Evolutionary conservation across 1,139 yeast genomes (phyloP), one percentile per base, ranked within the genome.

Genomic region (Yamadazyma dushanensis): DNA sequence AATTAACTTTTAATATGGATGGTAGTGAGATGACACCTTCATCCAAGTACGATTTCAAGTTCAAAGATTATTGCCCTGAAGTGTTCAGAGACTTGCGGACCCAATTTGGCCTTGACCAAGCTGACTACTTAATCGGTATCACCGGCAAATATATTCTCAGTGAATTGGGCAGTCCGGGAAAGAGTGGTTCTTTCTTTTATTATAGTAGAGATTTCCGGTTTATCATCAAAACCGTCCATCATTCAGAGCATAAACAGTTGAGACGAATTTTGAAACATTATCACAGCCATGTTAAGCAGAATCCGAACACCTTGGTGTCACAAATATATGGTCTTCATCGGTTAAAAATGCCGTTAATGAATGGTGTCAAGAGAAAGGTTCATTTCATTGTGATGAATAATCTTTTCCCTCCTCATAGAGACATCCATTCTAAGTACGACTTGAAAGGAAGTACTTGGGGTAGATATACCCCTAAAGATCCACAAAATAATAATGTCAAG

Each of bases 311-410:
- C 0, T 70, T 94, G 45, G 66, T 94, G 4, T 84, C 95, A 17
- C 98, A 94, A 60, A 89, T 92, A 57, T 94, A 94, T 59, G 99
- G 99, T 0, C 71, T 94, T 37, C 98, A 94, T 59, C 70, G 99
- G 38, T 85, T 94, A 33, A 90, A 92, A 56, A 81, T 92, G 79
- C 96, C 85, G 26, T 78, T 83, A 16, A 61, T 61, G 24, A 59
- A 59, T 34, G 78, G 77, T 29, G 73, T 73, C 39, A 78, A 94
- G 42, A 34, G 51, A 13, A 90, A 88, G 56, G 88, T 92, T 28
- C 96, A 94, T 61, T 92, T 94, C 50, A 73, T 94, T 38, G 97
- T 94, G 29, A 94, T 94, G 98, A 94, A 94, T 65, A 94, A 94
- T 56, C 70, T 94, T 37, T 92, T 94, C 61, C 98, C 99, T 1